phyloP scores from a whole-genome alignment of 352 stramenopile genomes.

The Pythium coloratum region DNA sequence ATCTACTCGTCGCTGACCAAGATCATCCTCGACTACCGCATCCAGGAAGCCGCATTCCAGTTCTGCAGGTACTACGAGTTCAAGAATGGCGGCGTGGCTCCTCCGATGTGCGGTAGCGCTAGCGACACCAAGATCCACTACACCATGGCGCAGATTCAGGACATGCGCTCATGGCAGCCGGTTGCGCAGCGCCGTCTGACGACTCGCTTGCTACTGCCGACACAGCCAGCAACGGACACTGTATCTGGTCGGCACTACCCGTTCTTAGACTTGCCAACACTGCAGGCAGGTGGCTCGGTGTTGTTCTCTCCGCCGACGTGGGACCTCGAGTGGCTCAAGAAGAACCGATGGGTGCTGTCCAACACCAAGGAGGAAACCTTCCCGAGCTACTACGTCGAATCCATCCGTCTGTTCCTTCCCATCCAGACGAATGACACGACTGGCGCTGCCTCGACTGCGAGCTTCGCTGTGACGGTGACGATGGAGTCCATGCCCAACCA shows the following conservation, averaged over 20 bases:
- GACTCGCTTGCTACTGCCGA: slow-evolving; percentile 10
- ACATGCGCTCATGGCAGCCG: slow-evolving; percentile 11
- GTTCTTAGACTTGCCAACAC: slow-evolving; percentile 8
- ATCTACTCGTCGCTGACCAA: slow-evolving; percentile 11
- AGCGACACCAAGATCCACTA: slow-evolving; percentile 8
- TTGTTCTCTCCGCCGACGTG: slow-evolving; percentile 1
- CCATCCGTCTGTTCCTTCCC: slow-evolving; percentile 5
- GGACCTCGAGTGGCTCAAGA: slow-evolving; percentile 12
- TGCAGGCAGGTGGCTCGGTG: neutral
- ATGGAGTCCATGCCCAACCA: slow-evolving; percentile 8
- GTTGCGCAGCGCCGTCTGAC: neutral
- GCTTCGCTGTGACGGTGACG: slow-evolving; percentile 1
- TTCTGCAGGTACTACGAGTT: slow-evolving; percentile 25
- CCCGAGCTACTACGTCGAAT: slow-evolving; percentile 15
- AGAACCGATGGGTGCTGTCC: slow-evolving; percentile 1
- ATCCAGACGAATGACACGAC: slow-evolving; percentile 6
- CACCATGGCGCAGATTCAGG: slow-evolving; percentile 14
- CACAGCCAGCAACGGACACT: neutral
- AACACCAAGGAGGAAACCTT: neutral
- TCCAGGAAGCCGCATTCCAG: slow-evolving; percentile 20
- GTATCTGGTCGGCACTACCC: neutral
- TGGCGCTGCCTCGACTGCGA: neutral
- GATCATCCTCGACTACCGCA: slow-evolving; percentile 12
- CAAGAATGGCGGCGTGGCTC: slow-evolving; percentile 13
- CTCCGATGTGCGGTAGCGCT: slow-evolving; percentile 9